Evolutionary conservation across 2,329 filamentous ascomycete species (phyloP), one percentile per base, ranked within the genome.

Genomic region (Arthrobotrys musiformis): DNA sequence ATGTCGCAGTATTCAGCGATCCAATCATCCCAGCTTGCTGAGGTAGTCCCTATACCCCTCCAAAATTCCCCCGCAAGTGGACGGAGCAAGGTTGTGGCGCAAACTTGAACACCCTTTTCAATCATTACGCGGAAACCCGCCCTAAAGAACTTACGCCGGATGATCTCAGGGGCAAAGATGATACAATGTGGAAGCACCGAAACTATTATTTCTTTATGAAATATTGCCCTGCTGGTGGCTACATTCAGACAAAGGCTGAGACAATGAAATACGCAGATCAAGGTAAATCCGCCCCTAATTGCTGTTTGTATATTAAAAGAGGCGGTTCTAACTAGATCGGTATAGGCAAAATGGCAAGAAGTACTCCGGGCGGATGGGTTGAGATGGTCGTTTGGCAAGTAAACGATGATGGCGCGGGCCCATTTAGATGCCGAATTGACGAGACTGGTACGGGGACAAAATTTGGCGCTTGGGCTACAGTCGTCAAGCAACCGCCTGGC

Each of bases 201-300:
- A 68, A 68, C 28, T 58, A 58, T 35, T 24, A 58, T 48, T 17
- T 58, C 35, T 68, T 68, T 19, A 68, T 68, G 63, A n/a, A 2
- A 17, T 11, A 15, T 17, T 19, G 44, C 7, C 28, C 11, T 19
- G 46, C 4, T 1, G 22, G n/a, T 56, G 62, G 2, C 9, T 58
- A 58, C 15, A 48, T 58, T 37, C 63, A 56, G 15, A 42, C 35
- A 9, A 54, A 67, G 13, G 7, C 17, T 1, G 48, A 15, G 22
- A 28, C n/a, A 30, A 7, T 54, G 33, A 44, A 54, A 19, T 2
- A 67, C 4, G 46, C 22, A 17, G 9, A 8, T 2, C 4, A 22
- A 40, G 44, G 61, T 40, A 37, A 22, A 44, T 22, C 2, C 2
- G 61, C 26, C 2, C 2, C 19, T 5, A 26, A 15, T 17, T 9